These are phyloP conservation scores for Irpex lacteus DNA, from an alignment of 1,284 basidiomycete species.

Conservation along the genomic window DNA sequence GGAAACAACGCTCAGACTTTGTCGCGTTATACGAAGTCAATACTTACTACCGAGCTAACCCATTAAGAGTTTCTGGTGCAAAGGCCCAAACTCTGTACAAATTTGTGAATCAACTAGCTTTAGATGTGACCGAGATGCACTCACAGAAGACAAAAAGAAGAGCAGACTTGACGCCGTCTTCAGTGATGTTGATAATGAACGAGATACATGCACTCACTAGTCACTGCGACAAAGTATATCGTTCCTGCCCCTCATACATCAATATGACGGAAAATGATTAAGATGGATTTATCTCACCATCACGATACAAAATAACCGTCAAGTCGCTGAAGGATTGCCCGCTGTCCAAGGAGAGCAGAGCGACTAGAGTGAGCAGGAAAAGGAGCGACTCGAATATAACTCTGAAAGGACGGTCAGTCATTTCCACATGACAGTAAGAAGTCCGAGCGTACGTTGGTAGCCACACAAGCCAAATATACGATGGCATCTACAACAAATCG, in stretches of 20 bases:
- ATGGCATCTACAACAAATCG: conserved; percentile 20
- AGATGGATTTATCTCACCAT: conserved; percentile 19
- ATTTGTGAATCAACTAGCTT: neutral
- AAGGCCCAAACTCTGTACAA: conserved; percentile 28
- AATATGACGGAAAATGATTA: neutral
- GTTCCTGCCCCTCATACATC: conserved; percentile 19
- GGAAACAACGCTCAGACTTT: neutral
- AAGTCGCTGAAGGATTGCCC: conserved; percentile 25
- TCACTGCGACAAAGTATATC: conserved; percentile 30
- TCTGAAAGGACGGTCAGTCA: conserved; percentile 14
- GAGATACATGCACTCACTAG: conserved; percentile 18
- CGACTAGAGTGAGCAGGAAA: conserved; percentile 26
- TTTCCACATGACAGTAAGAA: neutral
- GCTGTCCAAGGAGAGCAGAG: conserved; percentile 23
- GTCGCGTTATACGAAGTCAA: neutral
- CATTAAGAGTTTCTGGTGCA: conserved; percentile 27
- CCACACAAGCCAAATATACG: conserved; percentile 29
- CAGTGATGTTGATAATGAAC: neutral
- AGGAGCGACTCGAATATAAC: conserved; percentile 30
- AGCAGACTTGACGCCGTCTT: conserved; percentile 21
- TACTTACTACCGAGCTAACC: conserved; percentile 31
- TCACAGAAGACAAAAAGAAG: conserved; percentile 28
- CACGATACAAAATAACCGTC: conserved; percentile 29
- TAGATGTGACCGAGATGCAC: neutral
- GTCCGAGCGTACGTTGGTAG: conserved; percentile 24